Conservation (phyloP, 2,329 filamentous ascomycete genomes). For the Hymenoscyphus fructigenus region DNA sequence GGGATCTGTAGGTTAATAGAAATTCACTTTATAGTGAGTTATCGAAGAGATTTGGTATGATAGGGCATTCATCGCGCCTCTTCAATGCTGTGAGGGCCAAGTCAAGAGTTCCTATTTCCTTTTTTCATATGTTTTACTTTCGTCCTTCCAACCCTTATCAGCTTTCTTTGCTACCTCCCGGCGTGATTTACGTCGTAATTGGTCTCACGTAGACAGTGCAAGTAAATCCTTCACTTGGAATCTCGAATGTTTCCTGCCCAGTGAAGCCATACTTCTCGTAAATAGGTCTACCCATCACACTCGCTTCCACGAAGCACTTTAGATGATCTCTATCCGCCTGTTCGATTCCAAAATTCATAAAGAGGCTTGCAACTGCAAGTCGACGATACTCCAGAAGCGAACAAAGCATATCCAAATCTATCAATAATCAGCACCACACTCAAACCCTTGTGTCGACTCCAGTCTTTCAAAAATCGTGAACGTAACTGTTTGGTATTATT, state of each 20-base stretch:
- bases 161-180: not conserved
- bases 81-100: too few species aligned
- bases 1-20: conserved; percentile 2
- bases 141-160: not conserved
- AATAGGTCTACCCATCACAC: not conserved
- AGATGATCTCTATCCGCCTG: not conserved
- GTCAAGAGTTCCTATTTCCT: too few species aligned
- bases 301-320: not conserved
- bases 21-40: not conserved
- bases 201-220: not conserved
- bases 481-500: too few species aligned
- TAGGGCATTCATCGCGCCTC: too few species aligned
- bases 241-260: not conserved
- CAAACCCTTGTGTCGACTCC: not conserved
- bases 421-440: not conserved
- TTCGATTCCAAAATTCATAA: not conserved
- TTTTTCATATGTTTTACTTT: not conserved
- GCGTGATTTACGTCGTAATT: not conserved
- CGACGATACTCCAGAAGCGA: not conserved
- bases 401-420: not conserved
- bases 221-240: not conserved
- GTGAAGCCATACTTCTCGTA: not conserved
- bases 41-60: too few species aligned
- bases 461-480: too few species aligned
- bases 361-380: not conserved